Conservation (phyloP, 1,139 yeast species). For the Nakaseomyces glabratus region DNA sequence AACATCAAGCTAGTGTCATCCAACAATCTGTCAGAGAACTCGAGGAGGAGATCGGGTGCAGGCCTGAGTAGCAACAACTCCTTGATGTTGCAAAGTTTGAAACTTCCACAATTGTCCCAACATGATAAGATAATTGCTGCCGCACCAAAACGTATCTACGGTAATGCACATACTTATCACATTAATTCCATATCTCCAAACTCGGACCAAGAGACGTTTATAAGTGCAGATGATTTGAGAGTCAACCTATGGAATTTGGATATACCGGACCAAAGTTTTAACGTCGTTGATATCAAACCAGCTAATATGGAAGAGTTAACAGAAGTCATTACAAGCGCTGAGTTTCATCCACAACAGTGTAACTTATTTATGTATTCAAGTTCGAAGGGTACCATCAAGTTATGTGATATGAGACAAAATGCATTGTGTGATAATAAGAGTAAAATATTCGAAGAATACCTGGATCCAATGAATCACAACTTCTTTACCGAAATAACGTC, state of each 20-base stretch:
- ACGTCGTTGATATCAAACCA: constrained; percentile 95
- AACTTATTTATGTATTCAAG: constrained; percentile 95
- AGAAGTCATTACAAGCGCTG: constrained; percentile 96
- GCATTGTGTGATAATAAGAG: constrained; percentile 90
- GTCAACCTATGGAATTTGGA: constrained; percentile 94
- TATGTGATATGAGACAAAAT: constrained; percentile 94
- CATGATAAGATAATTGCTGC: constrained; percentile 96
- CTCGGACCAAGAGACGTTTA: constrained; percentile 91
- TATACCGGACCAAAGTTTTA: constrained; percentile 91
- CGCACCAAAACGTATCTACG: constrained; percentile 81
- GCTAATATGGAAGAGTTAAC: constrained; percentile 98
- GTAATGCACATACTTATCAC: constrained; percentile 97
- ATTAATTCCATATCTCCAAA: constrained; percentile 92
- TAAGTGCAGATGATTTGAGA: constrained; percentile 89
- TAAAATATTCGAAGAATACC: constrained; percentile 83
- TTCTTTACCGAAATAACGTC: constrained; percentile 97
- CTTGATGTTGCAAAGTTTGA: constrained; percentile 37
- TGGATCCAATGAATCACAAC: constrained; percentile 87
- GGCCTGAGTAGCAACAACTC: background rate
- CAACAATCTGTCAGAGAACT: constrained; percentile 49
- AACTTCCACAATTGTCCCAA: constrained; percentile 76
- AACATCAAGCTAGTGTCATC: constrained; percentile 87
- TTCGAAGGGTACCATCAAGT: constrained; percentile 89
- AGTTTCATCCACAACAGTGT: constrained; percentile 90
- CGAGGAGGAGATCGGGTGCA: constrained; percentile 7